Percentiles rank a stretch among this genome's conserved stretches.
These are phyloP conservation scores for Trichophyton benhamiae DNA, from an alignment of 2,329 filamentous ascomycete genomes.

Conservation along the genomic window DNA sequence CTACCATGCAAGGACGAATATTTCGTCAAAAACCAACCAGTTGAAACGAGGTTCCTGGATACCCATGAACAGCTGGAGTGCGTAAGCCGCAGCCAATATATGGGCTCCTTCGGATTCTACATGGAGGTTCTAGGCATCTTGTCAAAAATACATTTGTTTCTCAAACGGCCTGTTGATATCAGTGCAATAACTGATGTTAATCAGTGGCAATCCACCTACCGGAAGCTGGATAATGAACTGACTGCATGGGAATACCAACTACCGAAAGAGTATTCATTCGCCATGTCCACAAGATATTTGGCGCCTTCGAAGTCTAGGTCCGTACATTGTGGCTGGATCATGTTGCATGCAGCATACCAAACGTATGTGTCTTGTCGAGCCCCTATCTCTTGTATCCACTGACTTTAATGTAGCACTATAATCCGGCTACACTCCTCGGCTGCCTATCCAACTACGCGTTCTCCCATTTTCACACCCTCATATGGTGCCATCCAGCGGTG, in stretches of 20 bases:
- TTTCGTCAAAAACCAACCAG: conserved; percentile 69
- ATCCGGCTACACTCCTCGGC: conserved; percentile 86
- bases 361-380: conserved; percentile 41
- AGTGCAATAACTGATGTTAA: conserved; percentile 73
- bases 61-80: conserved; percentile 47
- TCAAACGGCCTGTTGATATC: conserved; percentile 83
- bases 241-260: conserved; percentile 74
- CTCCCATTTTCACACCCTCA: conserved; percentile 77
- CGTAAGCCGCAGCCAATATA: conserved; percentile 60
- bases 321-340: conserved; percentile 73
- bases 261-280: conserved; percentile 61
- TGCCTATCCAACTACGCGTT: conserved; percentile 79
- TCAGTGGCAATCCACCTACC: conserved; percentile 77
- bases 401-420: conserved; percentile 45
- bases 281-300: conserved; percentile 67
- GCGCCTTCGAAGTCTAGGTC: conserved; percentile 53
- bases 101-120: conserved; percentile 81
- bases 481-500: conserved; percentile 77
- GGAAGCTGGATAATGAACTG: conserved; percentile 67
- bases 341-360: conserved; percentile 82
- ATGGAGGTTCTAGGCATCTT: conserved; percentile 80
- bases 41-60: conserved; percentile 71
- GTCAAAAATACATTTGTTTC: conserved; percentile 74
- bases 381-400: not conserved
- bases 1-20: conserved; percentile 79